phyloP scores from a whole-genome alignment of 2,329 filamentous ascomycete species.

The Fusarium pseudocircinatum region DNA sequence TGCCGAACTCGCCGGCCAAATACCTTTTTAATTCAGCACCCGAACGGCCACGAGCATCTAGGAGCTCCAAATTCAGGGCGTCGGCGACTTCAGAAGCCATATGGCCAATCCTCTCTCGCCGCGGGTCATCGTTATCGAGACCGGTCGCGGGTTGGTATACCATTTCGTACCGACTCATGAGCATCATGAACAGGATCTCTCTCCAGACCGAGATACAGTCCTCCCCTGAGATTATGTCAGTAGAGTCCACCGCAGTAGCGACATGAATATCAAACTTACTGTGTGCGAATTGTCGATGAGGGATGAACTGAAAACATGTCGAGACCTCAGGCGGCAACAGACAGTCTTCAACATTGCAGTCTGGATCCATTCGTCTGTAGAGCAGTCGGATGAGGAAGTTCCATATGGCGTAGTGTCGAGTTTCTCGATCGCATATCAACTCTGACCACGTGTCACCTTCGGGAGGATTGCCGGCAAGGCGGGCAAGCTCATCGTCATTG shows the following conservation, averaged over 20 bases:
- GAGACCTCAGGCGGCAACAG: not conserved
- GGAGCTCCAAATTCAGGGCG: not conserved
- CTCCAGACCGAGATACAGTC: not conserved
- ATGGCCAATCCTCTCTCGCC: not conserved
- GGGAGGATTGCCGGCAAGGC: not conserved
- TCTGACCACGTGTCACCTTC: not conserved
- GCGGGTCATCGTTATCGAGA: not conserved
- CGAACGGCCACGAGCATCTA: not conserved
- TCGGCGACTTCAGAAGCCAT: not conserved
- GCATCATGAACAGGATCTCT: not conserved
- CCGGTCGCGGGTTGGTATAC: not conserved
- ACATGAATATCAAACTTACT: not conserved
- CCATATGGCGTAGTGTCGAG: not conserved
- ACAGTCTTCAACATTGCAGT: not conserved
- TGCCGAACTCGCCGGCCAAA: not conserved
- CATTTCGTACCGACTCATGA: not conserved
- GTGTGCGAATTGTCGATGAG: fast-evolving
- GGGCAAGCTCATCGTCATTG: not conserved
- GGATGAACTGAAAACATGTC: not conserved
- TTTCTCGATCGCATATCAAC: not conserved
- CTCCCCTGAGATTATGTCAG: not conserved
- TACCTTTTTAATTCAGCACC: not conserved
- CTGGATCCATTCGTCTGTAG: not conserved
- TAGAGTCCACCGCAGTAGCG: not conserved
- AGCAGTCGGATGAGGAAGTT: not conserved